Base-by-base conservation (phyloP, 345 rosid genomes). In the Eucalyptus lansdowneana region DNA sequence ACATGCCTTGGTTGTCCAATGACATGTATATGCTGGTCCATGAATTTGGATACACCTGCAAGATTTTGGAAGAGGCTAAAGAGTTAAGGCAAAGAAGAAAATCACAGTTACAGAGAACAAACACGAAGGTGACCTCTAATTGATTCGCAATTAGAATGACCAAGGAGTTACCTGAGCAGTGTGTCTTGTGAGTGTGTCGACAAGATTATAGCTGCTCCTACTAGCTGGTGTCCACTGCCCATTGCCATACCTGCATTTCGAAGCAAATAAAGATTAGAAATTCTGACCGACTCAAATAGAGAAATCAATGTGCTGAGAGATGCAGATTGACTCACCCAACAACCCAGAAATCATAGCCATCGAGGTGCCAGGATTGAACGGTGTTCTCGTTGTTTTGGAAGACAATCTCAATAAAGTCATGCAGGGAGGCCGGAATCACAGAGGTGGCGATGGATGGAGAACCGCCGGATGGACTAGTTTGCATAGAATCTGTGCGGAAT, bases 1-100 rank as follows among this genome's bases (percentile, higher is more conserved):
- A 93, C 94, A 93, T 93, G 50, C 94, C 94, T 58, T 92, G 93
- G 88, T 93, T 93, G 88, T 93, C 94, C 56, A 93, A 88, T n/a
- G 94, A 90, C 60, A 92, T 51, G 45, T 89, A 90, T 45, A 93
- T 91, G 13, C 92, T 91, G 11, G 93, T 93, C 94, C 94, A 93
- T 15, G 93, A 91, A 42, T 90, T 92, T 15, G 93, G 93, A 87
- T 92, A 93, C 16, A 92, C 94, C 93, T 93, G 92, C 88, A 89
- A 37, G 40, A 51, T 53, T 54, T 34, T 2, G 87, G 53, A 37
- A 0, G 81, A 42, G 49, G 81, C 37, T 44, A 49, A 56, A 24
- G 58, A 31, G 22, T n/a, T 37, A 60, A 34, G 17, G 87, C 86
- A 37, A 42, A 65, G 22, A 40, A 72, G 22, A n/a, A 76, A 25